Evolutionary conservation across 192 early-diverging fungal species (phyloP).

Genomic region (Entophlyctis luteolus): DNA sequence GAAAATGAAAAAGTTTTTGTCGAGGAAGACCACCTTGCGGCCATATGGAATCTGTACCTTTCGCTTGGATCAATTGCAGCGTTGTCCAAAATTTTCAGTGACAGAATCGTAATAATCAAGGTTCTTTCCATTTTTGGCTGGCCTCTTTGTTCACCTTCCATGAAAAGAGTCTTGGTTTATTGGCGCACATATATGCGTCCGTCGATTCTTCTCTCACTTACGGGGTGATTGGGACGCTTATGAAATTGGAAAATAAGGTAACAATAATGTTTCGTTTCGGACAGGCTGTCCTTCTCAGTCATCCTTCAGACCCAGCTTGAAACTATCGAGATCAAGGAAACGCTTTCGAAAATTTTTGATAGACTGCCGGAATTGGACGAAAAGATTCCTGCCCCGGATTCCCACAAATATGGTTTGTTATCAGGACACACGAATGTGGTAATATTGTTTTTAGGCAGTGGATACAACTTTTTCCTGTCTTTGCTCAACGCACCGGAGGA

Average conservation of each 20-base stretch:
- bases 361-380: constrained; percentile 23
- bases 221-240: constrained; percentile 36
- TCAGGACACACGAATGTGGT: too few species aligned
- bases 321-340: constrained; percentile 44
- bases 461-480: constrained; percentile 44
- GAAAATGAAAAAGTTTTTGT: constrained; percentile 54
- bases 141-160: too few species aligned
- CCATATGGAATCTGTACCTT: constrained; percentile 61
- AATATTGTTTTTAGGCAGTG: constrained; percentile 8
- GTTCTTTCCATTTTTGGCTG: constrained; percentile 11
- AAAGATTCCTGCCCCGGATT: background rate
- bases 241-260: constrained; percentile 48
- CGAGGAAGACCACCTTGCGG: constrained; percentile 55
- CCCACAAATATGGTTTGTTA: background rate
- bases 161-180: constrained; percentile 43
- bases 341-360: constrained; percentile 45
- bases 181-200: constrained; percentile 40
- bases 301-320: constrained; percentile 40
- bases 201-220: constrained; percentile 43
- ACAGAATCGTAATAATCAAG: constrained; percentile 53
- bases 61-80: constrained; percentile 40
- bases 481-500: constrained; percentile 49
- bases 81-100: constrained; percentile 48
- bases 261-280: background rate
- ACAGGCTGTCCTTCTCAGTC: background rate